Conservation (phyloP, 345 rosid genomes). For the Raphanus sativus region DNA sequence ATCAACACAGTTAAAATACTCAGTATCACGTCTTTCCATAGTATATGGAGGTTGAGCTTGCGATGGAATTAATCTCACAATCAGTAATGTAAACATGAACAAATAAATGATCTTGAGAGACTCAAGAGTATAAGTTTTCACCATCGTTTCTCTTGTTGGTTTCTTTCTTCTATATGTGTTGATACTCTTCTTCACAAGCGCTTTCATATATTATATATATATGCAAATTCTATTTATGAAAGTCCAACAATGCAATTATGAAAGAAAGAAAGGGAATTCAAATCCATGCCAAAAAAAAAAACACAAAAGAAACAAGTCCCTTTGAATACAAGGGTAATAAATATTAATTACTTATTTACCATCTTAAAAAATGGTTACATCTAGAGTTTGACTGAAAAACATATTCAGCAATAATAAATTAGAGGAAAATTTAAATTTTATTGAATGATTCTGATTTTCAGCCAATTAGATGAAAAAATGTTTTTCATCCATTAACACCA, state of each 20-base stretch:
- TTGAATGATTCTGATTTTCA: too few relatives aligned
- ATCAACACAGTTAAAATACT: not conserved
- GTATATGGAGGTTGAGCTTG: not conserved
- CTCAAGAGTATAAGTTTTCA: not conserved
- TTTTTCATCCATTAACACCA: too few relatives aligned
- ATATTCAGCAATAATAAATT: too few relatives aligned
- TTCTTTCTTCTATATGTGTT: not conserved
- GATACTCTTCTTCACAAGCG: not conserved
- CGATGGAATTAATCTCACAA: not conserved
- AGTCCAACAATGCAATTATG: not conserved
- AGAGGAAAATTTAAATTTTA: too few relatives aligned
- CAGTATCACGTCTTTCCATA: not conserved
- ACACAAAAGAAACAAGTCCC: not conserved
- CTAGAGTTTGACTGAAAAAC: too few relatives aligned
- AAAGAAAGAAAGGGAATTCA: not conserved
- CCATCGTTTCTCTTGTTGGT: not conserved
- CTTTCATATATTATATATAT: not conserved
- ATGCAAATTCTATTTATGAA: not conserved
- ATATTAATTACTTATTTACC: not conserved
- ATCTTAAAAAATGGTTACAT: not conserved
- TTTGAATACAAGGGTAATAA: not conserved
- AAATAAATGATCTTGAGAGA: not conserved
- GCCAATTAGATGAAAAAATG: too few relatives aligned
- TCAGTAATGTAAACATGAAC: not conserved
- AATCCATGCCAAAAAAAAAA: not conserved